Evolutionary conservation across 352 stramenopile species (phyloP).

Genomic region (Achlya hypogyna): DNA sequence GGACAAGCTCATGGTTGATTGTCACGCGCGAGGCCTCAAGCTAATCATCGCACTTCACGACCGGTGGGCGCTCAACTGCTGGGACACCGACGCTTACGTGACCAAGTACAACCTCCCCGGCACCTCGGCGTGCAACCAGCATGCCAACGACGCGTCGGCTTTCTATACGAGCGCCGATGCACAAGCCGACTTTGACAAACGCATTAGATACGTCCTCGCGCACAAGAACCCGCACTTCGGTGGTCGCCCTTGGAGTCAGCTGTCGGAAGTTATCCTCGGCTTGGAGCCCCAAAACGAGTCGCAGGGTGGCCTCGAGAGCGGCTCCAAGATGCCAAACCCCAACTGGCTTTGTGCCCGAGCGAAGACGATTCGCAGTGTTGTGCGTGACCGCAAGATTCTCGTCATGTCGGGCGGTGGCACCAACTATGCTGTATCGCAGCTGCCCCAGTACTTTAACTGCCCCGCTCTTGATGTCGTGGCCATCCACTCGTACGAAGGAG

Average conservation of each 20-base stretch:
- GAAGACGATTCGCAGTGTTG: background rate
- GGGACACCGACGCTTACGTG: constrained; percentile 13
- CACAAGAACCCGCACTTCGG: constrained; percentile 4
- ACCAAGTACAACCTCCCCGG: background rate
- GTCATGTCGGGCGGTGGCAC: constrained; percentile 11
- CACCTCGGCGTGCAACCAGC: background rate
- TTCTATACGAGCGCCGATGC: constrained; percentile 1
- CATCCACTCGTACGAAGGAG: constrained; percentile 4
- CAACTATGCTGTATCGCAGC: background rate
- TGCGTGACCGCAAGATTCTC: constrained; percentile 1
- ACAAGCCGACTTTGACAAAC: constrained; percentile 9
- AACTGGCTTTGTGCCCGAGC: constrained; percentile 2
- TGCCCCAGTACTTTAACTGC: background rate
- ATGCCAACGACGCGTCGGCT: background rate
- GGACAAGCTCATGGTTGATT: constrained; percentile 8
- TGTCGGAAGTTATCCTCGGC: constrained; percentile 3
- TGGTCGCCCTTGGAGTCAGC: background rate
- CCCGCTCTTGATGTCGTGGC: background rate
- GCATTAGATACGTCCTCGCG: background rate
- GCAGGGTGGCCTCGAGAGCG: background rate
- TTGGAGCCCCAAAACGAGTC: constrained; percentile 17
- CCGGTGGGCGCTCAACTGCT: constrained; percentile 1
- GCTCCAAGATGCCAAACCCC: background rate
- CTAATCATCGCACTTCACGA: constrained; percentile 15
- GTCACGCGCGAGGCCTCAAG: background rate